Conservation (phyloP, 805 yeast genomes). For the Wickerhamiella sergipiensis region DNA sequence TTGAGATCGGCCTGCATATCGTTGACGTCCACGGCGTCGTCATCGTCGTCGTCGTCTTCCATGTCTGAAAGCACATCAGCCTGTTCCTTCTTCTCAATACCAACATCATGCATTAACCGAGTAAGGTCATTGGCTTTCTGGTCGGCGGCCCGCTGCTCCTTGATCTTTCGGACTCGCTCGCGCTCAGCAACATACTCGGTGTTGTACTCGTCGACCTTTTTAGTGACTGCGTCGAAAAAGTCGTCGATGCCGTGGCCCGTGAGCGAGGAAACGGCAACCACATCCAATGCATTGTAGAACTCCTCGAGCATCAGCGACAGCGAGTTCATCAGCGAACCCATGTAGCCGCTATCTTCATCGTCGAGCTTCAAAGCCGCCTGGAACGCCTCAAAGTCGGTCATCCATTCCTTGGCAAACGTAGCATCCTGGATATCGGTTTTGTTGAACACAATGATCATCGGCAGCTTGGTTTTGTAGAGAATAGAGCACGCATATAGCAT, state of each 20-base stretch:
- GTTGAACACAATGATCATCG: slow-evolving; percentile 93
- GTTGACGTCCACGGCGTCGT: slow-evolving; percentile 10
- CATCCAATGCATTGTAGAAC: slow-evolving; percentile 83
- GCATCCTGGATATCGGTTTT: slow-evolving; percentile 82
- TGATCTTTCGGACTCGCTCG: slow-evolving; percentile 62
- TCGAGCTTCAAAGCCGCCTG: slow-evolving; percentile 61
- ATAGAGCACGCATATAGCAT: slow-evolving; percentile 98
- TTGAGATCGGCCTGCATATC: slow-evolving; percentile 1
- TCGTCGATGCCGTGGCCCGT: slow-evolving; percentile 94
- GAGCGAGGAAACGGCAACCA: slow-evolving; percentile 81
- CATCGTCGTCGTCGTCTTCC: slow-evolving; percentile 29
- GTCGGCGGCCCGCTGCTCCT: slow-evolving; percentile 59
- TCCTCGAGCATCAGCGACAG: slow-evolving; percentile 95
- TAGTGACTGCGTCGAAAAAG: slow-evolving; percentile 69
- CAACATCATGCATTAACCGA: slow-evolving; percentile 76
- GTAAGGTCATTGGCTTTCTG: slow-evolving; percentile 59
- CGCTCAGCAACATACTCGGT: slow-evolving; percentile 75
- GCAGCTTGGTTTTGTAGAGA: slow-evolving; percentile 85
- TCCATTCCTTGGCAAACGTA: slow-evolving; percentile 88
- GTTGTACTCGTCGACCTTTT: slow-evolving; percentile 77
- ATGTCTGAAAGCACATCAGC: slow-evolving; percentile 43
- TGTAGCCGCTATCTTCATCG: slow-evolving; percentile 71
- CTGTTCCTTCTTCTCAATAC: slow-evolving; percentile 38
- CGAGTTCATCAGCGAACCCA: slow-evolving; percentile 86
- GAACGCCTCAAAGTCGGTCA: slow-evolving; percentile 89